Base-by-base conservation (phyloP, 2,329 filamentous ascomycete species). In the Botryotinia convoluta region DNA sequence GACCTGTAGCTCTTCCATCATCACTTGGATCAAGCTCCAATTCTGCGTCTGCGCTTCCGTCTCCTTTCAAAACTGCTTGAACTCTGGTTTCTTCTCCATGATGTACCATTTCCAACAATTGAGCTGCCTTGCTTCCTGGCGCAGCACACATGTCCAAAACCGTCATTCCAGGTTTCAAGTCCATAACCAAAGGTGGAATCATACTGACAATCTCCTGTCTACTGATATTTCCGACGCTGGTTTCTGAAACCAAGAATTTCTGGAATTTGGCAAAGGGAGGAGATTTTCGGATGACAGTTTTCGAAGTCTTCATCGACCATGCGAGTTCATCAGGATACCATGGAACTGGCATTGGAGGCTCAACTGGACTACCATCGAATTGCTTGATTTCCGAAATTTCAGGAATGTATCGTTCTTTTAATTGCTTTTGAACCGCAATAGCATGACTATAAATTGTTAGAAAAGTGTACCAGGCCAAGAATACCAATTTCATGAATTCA, bases 131-230 rank as follows among this genome's bases (percentile, higher is more conserved):
- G 86, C 95, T 98, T 74, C 96, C 96, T 1, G 96, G 96, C 0
- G 96, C 96, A 74, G 96, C 96, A 83, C 96, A 99, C 85, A 99
- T 91, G 82, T 99, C 96, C 78, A 99, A 85, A 16, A 98, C 95
- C 1, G 92, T 92, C 91, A 98, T 97, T 71, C 95, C 93, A 7
- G 96, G 95, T 78, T 90, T 90, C 69, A 98, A 87, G 80, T 98
- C 95, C 86, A 99, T 92, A 79, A 98, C 87, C 78, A 98, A 88
- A 39, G 96, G 96, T 39, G 96, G 96, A 76, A 99, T 98, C 96
- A 99, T 99, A 85, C 94, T 97, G 80, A 99, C 96, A 62, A 97
- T 92, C 84, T 99, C 96, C 83, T 99, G 96, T 79, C 96, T 90
- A 83, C 93, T 97, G 80, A 99, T 98, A 82, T 98, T 99, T 79